Evolutionary conservation across 345 rosid genomes (phyloP).

Genomic region (Bruguiera sexangula): DNA sequence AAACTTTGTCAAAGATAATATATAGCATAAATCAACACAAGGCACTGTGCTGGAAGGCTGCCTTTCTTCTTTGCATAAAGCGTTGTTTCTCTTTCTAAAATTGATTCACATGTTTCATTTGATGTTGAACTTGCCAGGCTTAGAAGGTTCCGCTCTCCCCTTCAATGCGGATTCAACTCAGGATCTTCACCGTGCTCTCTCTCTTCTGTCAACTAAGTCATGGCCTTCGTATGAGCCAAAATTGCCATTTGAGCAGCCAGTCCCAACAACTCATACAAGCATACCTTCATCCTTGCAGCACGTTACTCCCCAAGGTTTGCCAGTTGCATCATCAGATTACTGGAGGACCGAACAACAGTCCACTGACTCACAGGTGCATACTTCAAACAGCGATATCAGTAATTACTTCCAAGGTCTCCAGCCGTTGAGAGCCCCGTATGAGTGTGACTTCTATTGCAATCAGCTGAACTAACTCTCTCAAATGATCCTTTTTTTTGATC

Average conservation of each 20-base stretch:
- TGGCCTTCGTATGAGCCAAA: constrained; percentile 51
- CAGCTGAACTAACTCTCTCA: constrained; percentile 37
- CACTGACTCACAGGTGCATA: constrained; percentile 28
- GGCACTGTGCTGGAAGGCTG: not conserved
- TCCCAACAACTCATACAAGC: constrained; percentile 19
- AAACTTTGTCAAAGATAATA: not conserved
- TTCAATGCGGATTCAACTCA: constrained; percentile 50
- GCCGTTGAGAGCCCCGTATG: constrained; percentile 36
- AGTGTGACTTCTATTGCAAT: constrained; percentile 39
- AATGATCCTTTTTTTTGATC: not conserved
- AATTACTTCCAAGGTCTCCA: constrained; percentile 45
- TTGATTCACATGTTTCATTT: not conserved
- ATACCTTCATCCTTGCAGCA: constrained; percentile 33
- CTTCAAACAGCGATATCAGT: constrained; percentile 23
- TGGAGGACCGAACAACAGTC: constrained; percentile 40
- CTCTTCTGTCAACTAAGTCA: constrained; percentile 96
- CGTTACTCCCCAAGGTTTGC: constrained; percentile 26
- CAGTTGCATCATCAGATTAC: constrained; percentile 33
- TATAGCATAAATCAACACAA: not conserved
- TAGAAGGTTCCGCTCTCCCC: constrained; percentile 53
- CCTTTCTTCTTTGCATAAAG: not conserved
- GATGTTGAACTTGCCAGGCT: constrained; percentile 34
- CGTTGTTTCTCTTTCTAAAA: not conserved
- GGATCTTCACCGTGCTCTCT: constrained; percentile 94
- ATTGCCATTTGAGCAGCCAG: constrained; percentile 39